Conservation (phyloP, 2,329 filamentous ascomycete genomes). For the Trichoderma breve region DNA sequence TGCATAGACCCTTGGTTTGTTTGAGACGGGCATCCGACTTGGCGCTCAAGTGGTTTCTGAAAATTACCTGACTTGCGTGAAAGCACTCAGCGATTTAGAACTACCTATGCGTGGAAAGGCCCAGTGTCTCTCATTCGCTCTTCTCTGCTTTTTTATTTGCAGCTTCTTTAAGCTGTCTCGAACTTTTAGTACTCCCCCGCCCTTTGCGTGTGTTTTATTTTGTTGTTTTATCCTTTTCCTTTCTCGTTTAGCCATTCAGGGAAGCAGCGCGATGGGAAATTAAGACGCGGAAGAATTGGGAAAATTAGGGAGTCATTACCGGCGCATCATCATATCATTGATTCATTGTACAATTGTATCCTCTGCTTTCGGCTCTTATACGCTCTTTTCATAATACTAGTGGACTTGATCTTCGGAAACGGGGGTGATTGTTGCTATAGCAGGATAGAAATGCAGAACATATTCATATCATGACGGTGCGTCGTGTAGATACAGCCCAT, state of each 20-base stretch:
- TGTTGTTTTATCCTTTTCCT: neutral
- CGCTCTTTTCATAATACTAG: slow-evolving; percentile 7
- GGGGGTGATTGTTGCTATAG: slow-evolving; percentile 23
- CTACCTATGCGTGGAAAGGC: neutral
- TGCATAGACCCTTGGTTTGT: slow-evolving; percentile 3
- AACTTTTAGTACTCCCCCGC: neutral
- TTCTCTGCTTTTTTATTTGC: neutral
- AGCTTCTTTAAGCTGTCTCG: neutral
- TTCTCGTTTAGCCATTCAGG: slow-evolving; percentile 6
- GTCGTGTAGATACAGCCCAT: neutral
- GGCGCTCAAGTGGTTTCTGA: neutral
- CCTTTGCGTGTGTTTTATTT: slow-evolving; percentile 11
- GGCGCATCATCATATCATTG: slow-evolving; percentile 27
- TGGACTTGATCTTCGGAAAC: neutral
- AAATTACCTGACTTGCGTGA: neutral
- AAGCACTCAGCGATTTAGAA: neutral
- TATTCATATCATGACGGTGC: neutral
- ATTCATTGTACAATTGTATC: slow-evolving; percentile 19
- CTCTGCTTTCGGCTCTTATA: slow-evolving; percentile 10
- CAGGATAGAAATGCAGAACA: slow-evolving; percentile 27
- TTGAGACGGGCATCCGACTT: neutral
- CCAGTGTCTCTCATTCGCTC: neutral
- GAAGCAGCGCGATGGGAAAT: slow-evolving; percentile 24
- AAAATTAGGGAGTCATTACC: slow-evolving; percentile 26
- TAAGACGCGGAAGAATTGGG: slow-evolving; percentile 25